A percentile compares a stretch with the other conserved stretches of the same genome.
These are phyloP conservation scores for Chaetomiaceae sp. DNA, from an alignment of 2,329 filamentous ascomycete genomes.

Conservation along the genomic window DNA sequence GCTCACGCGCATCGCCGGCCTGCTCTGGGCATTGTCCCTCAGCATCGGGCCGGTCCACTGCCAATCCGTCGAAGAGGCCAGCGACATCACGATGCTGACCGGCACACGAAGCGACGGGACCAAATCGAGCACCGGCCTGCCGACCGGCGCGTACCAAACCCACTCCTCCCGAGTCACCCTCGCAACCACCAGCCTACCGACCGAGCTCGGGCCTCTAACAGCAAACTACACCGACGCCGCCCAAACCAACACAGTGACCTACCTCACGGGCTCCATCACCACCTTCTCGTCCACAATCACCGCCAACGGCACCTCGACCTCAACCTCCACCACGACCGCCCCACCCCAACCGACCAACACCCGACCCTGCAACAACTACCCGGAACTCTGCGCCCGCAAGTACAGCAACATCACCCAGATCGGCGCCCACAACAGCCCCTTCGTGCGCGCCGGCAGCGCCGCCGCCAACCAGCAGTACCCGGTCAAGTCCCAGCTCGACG, in stretches of 20 bases:
- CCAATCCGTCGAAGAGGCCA: constrained; percentile 11
- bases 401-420: constrained; percentile 81
- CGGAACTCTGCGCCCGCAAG: constrained; percentile 70
- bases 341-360: constrained; percentile 59
- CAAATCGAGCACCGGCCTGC: constrained; percentile 31
- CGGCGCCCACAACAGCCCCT: constrained; percentile 77
- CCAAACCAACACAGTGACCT: constrained; percentile 5
- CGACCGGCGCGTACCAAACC: constrained; percentile 44
- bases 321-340: constrained; percentile 41
- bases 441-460: constrained; percentile 64
- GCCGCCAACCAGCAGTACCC: constrained; percentile 69
- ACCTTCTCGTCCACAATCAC: constrained; percentile 45
- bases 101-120: constrained; percentile 29
- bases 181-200: constrained; percentile 28
- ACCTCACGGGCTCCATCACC: constrained; percentile 30
- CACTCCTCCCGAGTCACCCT: constrained; percentile 42
- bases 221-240: constrained; percentile 31
- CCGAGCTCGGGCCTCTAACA: constrained; percentile 22
- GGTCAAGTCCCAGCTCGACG: constrained; percentile 69
- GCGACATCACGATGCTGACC: constrained; percentile 37
- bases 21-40: constrained; percentile 19
- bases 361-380: constrained; percentile 72
- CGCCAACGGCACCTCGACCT: constrained; percentile 41
- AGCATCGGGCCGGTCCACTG: constrained; percentile 10
- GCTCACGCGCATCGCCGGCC: constrained; percentile 14